Evolutionary conservation across 371 early-diverging fungal species (phyloP).

Genomic region (Thermomucor indicae-seudaticae): DNA sequence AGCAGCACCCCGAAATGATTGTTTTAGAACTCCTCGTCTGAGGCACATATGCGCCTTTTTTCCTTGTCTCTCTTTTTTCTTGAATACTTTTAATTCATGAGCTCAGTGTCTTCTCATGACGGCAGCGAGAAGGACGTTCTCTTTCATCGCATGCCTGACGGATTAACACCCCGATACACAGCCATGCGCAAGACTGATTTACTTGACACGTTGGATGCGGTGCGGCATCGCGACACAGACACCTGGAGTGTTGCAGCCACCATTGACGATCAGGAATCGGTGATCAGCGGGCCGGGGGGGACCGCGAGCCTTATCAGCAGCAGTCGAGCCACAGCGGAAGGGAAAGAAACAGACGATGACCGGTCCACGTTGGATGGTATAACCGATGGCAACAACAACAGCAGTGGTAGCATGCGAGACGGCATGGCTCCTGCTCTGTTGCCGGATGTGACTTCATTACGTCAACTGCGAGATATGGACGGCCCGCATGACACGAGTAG

Average conservation of each 20-base stretch:
- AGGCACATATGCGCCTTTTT: no score
- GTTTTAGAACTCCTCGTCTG: no score
- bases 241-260: conserved; percentile 53
- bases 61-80: background rate
- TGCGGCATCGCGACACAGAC: conserved; percentile 35
- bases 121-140: conserved; percentile 43
- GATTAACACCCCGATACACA: conserved; percentile 28
- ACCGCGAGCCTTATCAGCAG: conserved; percentile 23
- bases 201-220: conserved; percentile 38
- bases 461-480: conserved; percentile 20
- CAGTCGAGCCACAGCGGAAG: conserved; percentile 18
- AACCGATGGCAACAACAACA: conserved; percentile 17
- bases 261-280: conserved; percentile 48
- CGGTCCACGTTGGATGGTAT: conserved; percentile 31
- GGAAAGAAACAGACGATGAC: conserved; percentile 18
- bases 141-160: conserved; percentile 28
- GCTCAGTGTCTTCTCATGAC: conserved; percentile 46
- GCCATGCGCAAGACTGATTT: conserved; percentile 48
- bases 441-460: conserved; percentile 4
- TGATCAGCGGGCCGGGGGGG: conserved; percentile 42
- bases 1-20: no score
- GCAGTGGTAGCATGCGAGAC: conserved; percentile 2
- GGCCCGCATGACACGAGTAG: conserved; percentile 10
- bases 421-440: conserved; percentile 2
- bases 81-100: conserved; percentile 20